Evolutionary conservation across 163 green algal genomes (phyloP).

Genomic region (Scenedesmus sp.): DNA sequence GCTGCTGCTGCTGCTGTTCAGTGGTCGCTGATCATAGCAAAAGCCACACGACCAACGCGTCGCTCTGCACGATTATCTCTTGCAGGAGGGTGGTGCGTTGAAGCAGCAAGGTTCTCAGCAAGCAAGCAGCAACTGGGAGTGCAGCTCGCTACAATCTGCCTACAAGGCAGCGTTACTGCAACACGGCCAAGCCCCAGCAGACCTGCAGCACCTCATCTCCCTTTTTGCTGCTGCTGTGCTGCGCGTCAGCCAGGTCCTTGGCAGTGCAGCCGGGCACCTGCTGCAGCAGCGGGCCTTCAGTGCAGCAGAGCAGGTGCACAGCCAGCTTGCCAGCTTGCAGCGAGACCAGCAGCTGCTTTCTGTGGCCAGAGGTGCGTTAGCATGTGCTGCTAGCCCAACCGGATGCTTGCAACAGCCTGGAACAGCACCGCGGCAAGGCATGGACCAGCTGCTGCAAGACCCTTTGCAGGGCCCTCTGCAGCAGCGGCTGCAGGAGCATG

Average conservation of each 20-base stretch:
- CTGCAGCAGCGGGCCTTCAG: neutral
- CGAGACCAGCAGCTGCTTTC: conserved; percentile 5
- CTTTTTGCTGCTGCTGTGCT: conserved; percentile 2
- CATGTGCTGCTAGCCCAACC: neutral
- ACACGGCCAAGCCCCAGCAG: neutral
- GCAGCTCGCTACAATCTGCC: neutral
- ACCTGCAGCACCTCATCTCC: neutral
- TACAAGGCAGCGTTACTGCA: neutral
- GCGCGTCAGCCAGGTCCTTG: neutral
- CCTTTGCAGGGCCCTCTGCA: neutral
- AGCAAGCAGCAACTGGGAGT: neutral
- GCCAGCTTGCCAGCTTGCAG: neutral
- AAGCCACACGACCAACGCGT: no score
- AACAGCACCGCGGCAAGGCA: neutral
- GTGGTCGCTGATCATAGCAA: neutral
- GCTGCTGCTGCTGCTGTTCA: neutral
- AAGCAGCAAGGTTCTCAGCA: neutral
- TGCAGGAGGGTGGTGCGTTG: neutral
- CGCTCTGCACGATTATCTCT: neutral
- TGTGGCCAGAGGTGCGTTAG: neutral
- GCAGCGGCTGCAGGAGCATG: neutral
- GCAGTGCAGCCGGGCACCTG: neutral
- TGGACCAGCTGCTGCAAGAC: neutral
- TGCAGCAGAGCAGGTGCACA: neutral
- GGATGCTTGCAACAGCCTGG: neutral